Evolutionary conservation across 192 early-diverging fungal genomes (phyloP), one percentile per base, ranked within the genome.

Genomic region (Umbelopsis vinacea): DNA sequence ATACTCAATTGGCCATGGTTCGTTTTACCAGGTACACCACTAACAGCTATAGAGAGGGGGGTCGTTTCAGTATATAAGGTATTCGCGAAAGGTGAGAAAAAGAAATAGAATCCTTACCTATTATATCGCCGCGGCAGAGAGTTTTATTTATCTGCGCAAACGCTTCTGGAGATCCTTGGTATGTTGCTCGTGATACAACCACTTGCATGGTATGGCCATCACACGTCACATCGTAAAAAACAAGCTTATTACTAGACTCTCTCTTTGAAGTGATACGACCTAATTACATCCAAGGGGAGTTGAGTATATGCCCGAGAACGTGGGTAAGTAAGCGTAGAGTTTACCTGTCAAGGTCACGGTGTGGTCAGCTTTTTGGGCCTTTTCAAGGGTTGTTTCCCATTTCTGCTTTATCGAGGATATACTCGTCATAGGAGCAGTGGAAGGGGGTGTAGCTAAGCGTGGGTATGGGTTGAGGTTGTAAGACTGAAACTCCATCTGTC

Each of bases 151-250:
- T 63, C 6, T 38, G 66, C 4, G 72, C 63, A 80, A 91, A 93
- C 37, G 72, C 38, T 47, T 79, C 71, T 22, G 63, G 71, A 0
- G 55, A 70, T 45, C 82, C 84, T 19, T 57, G 52, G 68, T 71
- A 85, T 19, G 69, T 69, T 66, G 74, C 74, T 47, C 84, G 79
- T 22, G 89, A 92, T 22, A 85, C 80, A 12, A 94, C 87, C 4
- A 93, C 84, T 53, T 95, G 94, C 22, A 93, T 72, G 7, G 71
- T 47, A 22, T 84, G 71, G 5, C 85, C 84, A 70, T 90, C 84
- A 24, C 90, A 85, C 33, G 82, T 75, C 29, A 95, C 33, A 76
- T 92, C 92, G 52, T 88, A 84, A 80, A 94, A 95, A 8, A 91
- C 78, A 46, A 94, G 85, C 52, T 89, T 91, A 70, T 85, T 79